These are phyloP conservation scores for Cornus controversa DNA, from an alignment of 148 eudicot genomes.

Conservation along the genomic window DNA sequence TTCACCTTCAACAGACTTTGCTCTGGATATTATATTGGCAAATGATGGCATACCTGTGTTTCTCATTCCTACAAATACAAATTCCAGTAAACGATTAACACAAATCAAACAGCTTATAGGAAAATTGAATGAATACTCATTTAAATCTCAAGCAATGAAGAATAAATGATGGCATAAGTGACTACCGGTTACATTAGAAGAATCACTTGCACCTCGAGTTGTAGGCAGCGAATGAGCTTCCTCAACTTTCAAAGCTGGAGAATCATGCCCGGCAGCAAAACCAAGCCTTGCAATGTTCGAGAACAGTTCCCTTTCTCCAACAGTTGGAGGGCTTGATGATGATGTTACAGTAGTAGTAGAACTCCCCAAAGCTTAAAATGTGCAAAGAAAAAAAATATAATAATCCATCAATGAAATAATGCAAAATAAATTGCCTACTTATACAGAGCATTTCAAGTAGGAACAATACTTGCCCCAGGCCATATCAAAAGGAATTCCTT, in stretches of 20 bases:
- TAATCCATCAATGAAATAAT: background rate
- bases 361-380: conserved; percentile 74
- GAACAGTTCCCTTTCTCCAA: conserved; percentile 59
- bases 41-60: conserved; percentile 55
- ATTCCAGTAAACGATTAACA: background rate
- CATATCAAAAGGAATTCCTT: too few species aligned
- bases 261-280: conserved; percentile 91
- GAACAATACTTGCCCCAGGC: too few species aligned
- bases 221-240: conserved; percentile 30
- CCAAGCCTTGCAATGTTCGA: conserved; percentile 89
- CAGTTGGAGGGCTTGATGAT: conserved; percentile 56
- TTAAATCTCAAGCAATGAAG: background rate
- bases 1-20: conserved; percentile 36
- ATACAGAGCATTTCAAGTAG: background rate
- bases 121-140: background rate
- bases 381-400: conserved; percentile 1
- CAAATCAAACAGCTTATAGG: background rate
- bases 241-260: conserved; percentile 65
- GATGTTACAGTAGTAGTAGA: conserved; percentile 42
- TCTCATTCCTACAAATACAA: conserved; percentile 39
- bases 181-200: conserved; percentile 41
- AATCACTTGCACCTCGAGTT: conserved; percentile 35
- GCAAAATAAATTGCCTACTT: background rate
- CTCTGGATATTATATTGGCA: conserved; percentile 70
- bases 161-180: background rate